A percentile compares a stretch with the other conserved stretches of the same genome.
Evolutionary conservation across 371 early-diverging fungal genomes (phyloP).

Genomic region (Saksenaea vasiformis): DNA sequence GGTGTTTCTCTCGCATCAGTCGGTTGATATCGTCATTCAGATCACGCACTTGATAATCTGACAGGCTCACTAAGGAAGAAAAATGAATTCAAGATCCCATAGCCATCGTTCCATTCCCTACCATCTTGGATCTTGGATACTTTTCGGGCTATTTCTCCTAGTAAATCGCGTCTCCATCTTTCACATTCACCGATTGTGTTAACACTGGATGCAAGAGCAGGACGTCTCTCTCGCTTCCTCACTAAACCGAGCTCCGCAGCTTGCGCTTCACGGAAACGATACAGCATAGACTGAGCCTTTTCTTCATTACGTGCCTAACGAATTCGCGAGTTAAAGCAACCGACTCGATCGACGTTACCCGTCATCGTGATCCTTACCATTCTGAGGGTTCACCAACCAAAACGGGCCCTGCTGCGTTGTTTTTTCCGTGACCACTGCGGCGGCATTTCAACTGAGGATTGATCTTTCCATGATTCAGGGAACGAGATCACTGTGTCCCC

Average conservation of each 20-base stretch:
- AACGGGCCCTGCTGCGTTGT: neutral
- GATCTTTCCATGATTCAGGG: no score
- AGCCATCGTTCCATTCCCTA: slow-evolving; percentile 29
- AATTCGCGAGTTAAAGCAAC: neutral
- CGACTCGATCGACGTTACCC: neutral
- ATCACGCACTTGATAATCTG: slow-evolving; percentile 91
- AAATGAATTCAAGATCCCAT: slow-evolving; percentile 8
- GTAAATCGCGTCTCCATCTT: slow-evolving; percentile 86
- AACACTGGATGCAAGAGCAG: slow-evolving; percentile 73
- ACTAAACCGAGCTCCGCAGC: slow-evolving; percentile 81
- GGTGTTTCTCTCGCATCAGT: slow-evolving; percentile 84
- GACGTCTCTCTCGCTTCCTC: slow-evolving; percentile 69
- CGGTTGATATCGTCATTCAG: slow-evolving; percentile 97
- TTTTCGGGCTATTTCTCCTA: slow-evolving; percentile 85
- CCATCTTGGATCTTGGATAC: slow-evolving; percentile 92
- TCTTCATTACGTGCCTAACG: slow-evolving; percentile 93
- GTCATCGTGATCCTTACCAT: neutral
- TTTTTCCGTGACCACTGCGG: neutral
- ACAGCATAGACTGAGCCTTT: slow-evolving; percentile 97
- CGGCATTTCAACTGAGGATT: no score
- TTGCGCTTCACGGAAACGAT: slow-evolving; percentile 94
- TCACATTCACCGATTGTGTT: slow-evolving; percentile 79
- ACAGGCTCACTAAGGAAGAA: slow-evolving; percentile 61
- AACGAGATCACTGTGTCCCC: no score
- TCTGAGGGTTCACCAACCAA: neutral